These are phyloP conservation scores for Hypholoma fasciculare DNA, from an alignment of 768 basidiomycete species.

Conservation along the genomic window DNA sequence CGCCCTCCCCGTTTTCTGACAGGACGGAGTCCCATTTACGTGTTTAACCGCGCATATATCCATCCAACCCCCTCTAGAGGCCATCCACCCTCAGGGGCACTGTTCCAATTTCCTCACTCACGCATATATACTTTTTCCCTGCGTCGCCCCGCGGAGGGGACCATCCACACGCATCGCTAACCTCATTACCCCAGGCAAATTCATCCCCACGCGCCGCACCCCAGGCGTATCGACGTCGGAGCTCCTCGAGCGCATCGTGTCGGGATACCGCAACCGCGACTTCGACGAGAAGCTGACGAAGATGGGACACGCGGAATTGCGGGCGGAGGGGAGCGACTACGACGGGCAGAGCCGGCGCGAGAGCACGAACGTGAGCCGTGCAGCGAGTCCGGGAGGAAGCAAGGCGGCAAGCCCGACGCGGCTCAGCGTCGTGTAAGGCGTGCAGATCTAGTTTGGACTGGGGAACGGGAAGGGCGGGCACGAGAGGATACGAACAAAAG, in stretches of 20 bases:
- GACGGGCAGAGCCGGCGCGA: constrained; percentile 36
- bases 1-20: neutral
- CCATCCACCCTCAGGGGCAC: neutral
- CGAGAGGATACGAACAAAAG: no score
- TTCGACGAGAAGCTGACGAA: constrained; percentile 90
- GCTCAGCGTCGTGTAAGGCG: neutral
- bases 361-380: constrained; percentile 19
- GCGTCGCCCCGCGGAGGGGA: no score
- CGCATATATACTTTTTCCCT: neutral
- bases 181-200: constrained; percentile 62
- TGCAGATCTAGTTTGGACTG: neutral
- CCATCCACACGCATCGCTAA: no score
- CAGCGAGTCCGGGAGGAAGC: neutral
- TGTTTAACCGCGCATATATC: neutral
- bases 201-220: constrained; percentile 93
- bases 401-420: neutral
- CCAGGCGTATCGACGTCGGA: constrained; percentile 94
- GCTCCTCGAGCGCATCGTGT: constrained; percentile 88
- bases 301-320: constrained; percentile 79
- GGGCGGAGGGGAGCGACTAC: constrained; percentile 62
- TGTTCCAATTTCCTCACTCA: neutral
- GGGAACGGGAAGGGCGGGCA: neutral
- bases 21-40: neutral
- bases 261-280: constrained; percentile 78
- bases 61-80: neutral